phyloP scores from a whole-genome alignment of 768 basidiomycete genomes.

The Tremella mesenterica region DNA sequence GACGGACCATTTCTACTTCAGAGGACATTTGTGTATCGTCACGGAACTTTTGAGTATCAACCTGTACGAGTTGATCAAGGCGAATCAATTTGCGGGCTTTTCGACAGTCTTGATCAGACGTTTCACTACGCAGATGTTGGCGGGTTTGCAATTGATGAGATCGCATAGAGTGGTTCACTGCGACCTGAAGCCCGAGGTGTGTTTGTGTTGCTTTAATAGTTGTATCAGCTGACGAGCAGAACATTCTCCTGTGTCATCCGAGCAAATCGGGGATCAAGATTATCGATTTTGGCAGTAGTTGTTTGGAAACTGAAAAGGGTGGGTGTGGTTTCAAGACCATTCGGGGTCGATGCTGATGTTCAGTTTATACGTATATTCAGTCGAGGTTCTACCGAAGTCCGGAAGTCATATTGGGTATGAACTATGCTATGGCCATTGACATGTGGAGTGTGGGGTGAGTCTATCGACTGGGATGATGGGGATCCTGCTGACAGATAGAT shows the following conservation, averaged over 20 bases:
- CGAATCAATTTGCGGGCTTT: slow-evolving; percentile 97
- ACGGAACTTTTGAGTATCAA: slow-evolving; percentile 98
- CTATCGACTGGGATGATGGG: not conserved
- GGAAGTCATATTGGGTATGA: slow-evolving; percentile 97
- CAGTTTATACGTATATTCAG: slow-evolving; percentile 99
- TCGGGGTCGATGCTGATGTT: slow-evolving; percentile 2
- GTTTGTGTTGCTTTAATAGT: slow-evolving; percentile 19
- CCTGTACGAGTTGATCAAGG: slow-evolving; percentile 97
- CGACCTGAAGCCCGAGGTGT: slow-evolving; percentile 93
- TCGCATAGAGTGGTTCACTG: slow-evolving; percentile 98
- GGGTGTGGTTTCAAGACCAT: slow-evolving; percentile 32
- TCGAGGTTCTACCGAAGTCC: slow-evolving; percentile 99
- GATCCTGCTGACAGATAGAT: slow-evolving; percentile 43
- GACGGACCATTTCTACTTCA: slow-evolving; percentile 97
- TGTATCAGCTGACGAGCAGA: slow-evolving; percentile 50
- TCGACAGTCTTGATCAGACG: slow-evolving; percentile 88
- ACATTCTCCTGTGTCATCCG: slow-evolving; percentile 86
- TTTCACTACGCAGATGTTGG: slow-evolving; percentile 90
- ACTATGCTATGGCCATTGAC: slow-evolving; percentile 97
- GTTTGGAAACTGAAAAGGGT: slow-evolving; percentile 98
- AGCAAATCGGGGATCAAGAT: slow-evolving; percentile 95
- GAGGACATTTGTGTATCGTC: slow-evolving; percentile 93
- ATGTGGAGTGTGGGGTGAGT: slow-evolving; percentile 90
- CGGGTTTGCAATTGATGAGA: slow-evolving; percentile 83
- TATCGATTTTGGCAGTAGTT: slow-evolving; percentile 97